Base-by-base conservation (phyloP, 2,329 filamentous ascomycete species). In the Juglanconis sp. region DNA sequence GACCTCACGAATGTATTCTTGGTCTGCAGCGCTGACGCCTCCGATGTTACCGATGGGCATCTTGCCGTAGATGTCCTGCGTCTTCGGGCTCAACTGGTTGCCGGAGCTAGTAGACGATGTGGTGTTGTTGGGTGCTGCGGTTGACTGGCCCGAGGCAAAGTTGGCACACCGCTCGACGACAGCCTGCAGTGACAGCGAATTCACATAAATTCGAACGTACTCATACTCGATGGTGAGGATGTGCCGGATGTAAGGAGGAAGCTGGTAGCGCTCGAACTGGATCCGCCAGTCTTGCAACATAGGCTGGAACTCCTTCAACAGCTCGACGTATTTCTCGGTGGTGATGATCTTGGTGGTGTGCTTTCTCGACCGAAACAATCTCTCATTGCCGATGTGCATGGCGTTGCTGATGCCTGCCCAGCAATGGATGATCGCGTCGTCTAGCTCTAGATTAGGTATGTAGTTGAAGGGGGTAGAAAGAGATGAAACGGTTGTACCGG, bases 191-290 rank as follows among this genome's bases (percentile, higher is more conserved):
- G 93, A 93, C 2, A 99, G 81, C 1, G 93, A 96, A 73, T 98
- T 97, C 76, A 97, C 85, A 71, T 98, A 98, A 54, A 97, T 90
- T 68, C 94, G 86, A 32, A 94, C 92, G 71, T 97, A 97, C 70
- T 98, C 92, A 70, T 95, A 97, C 76, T 99, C 95, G 65, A 98
- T 97, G 7, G 87, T 89, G 35, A 99, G 80, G 61, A 98, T 93
- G 71, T 92, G 87, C 35, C 83, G 78, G 65, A 87, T 87, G 64
- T 83, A 88, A 30, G 78, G 83, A 2, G 87, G 87, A 56, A 89
- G 80, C 59, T 85, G 83, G 68, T 91, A 89, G n/a, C 85, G 82
- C 67, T 96, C 89, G 70, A 97, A 93, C 63, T 93, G 89, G 47
- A 81, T 83, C 75, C 86, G 89, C 91, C 94, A 98, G 48, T 90